These are phyloP conservation scores for Parasarocladium wereldwijsianum DNA, from an alignment of 2,329 filamentous ascomycete species.

Conservation along the genomic window DNA sequence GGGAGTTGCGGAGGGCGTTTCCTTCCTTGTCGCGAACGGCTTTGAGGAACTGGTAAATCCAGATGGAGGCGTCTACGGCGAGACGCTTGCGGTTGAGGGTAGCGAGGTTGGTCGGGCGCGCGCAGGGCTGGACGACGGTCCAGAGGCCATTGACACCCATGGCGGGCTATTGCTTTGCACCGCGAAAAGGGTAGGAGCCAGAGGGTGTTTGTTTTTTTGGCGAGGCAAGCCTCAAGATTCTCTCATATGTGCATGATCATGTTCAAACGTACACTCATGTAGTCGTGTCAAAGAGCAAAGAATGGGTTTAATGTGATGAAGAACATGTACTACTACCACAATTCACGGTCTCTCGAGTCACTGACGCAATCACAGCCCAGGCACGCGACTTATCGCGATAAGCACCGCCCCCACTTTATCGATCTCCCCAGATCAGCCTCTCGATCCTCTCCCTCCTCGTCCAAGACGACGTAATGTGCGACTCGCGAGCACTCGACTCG, in stretches of 20 bases:
- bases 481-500: neutral
- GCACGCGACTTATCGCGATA: too few relatives aligned
- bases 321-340: too few relatives aligned
- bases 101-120: conserved; percentile 88
- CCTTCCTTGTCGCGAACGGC: conserved; percentile 97
- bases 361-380: conserved; percentile 5
- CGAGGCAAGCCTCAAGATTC: conserved; percentile 2
- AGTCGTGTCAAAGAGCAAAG: too few relatives aligned
- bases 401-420: neutral
- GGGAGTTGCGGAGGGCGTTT: conserved; percentile 87
- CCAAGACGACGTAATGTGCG: neutral
- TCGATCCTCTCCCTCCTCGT: neutral
- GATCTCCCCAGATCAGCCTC: neutral
- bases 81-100: conserved; percentile 93
- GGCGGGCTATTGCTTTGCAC: conserved; percentile 8
- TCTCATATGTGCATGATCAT: too few relatives aligned
- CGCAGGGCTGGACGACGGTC: conserved; percentile 90
- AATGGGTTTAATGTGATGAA: too few relatives aligned
- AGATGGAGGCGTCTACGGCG: conserved; percentile 95
- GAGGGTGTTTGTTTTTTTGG: neutral
- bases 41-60: conserved; percentile 99
- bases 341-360: conserved; percentile 4
- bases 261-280: too few relatives aligned
- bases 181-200: neutral
- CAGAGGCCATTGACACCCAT: conserved; percentile 99